Base-by-base conservation (phyloP, 441 rosid species). In the Capsella rubella region DNA sequence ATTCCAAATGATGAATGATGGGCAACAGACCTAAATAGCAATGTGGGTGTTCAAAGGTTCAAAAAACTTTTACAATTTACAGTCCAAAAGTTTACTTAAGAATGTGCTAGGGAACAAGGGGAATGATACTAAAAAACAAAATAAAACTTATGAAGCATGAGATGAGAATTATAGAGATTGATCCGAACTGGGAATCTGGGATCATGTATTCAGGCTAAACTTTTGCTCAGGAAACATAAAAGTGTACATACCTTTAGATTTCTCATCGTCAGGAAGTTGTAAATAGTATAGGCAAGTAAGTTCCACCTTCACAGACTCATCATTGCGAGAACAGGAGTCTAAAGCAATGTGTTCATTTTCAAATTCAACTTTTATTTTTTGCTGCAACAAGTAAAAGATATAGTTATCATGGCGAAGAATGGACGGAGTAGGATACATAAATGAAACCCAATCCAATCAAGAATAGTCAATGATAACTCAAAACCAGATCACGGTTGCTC, bases 231-330 rank as follows among this genome's bases (percentile, higher is more conserved):
- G 59, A 50, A 58, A 28, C 50, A 60, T 45, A 28, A 40, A 52
- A 14, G 43, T 35, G 37, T 31, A 34, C 84, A 74, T 74, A 93
- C 99, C 98, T 75, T 90, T 91, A 13, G 87, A 85, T 86, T 86
- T 88, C 83, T 82, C 93, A 76, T 89, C 93, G 18, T 15, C 50
- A 16, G 98, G 87, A 76, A 96, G 92, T 81, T 87, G 89, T 68
- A 91, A 74, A 84, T 84, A 96, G 79, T 93, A 93, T 61, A 84
- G 79, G 83, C 98, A 96, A 50, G 97, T 91, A 64, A 96, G 82
- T 71, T 90, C 94, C 82, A 86, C 90, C 86, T 84, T 90, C 80
- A 89, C 63, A 64, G 86, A 87, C 82, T 88, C 90, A 66, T 84
- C 84, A 73, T 55, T 82, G 49, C 71, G 62, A 58, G 74, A 49